Percentiles rank a stretch among this genome's conserved stretches.
phyloP scores from a whole-genome alignment of 768 basidiomycete genomes.

The Neoboletus brunneissimus region DNA sequence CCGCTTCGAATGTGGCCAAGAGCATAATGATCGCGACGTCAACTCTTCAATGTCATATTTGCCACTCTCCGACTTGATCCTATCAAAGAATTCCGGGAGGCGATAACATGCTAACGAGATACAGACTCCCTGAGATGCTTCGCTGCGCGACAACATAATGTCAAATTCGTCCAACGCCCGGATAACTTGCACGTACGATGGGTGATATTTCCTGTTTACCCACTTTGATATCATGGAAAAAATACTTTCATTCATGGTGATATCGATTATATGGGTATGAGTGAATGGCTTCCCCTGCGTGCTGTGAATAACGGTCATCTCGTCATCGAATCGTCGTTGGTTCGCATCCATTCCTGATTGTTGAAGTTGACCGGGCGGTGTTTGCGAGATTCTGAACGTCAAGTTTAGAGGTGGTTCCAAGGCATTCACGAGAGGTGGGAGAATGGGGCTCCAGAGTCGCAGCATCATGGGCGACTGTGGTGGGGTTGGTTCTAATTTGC shows the following conservation, averaged over 20 bases:
- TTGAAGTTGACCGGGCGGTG: neutral
- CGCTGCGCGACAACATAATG: constrained; percentile 20
- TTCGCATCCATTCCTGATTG: neutral
- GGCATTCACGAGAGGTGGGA: constrained; percentile 11
- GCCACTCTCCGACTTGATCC: constrained; percentile 11
- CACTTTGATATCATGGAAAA: constrained; percentile 34
- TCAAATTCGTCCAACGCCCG: neutral
- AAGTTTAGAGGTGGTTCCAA: constrained; percentile 18
- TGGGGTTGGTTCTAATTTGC: neutral
- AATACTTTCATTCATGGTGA: constrained; percentile 30
- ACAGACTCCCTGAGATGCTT: constrained; percentile 38
- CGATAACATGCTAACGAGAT: constrained; percentile 47
- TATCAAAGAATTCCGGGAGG: constrained; percentile 24
- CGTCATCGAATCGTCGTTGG: constrained; percentile 11
- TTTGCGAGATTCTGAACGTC: constrained; percentile 13
- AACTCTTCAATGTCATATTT: constrained; percentile 17
- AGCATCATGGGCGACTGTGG: neutral
- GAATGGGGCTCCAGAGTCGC: constrained; percentile 1
- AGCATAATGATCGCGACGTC: constrained; percentile 30
- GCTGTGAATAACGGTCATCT: constrained; percentile 21
- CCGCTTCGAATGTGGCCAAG: constrained; percentile 42
- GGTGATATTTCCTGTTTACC: constrained; percentile 31
- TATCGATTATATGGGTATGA: constrained; percentile 21
- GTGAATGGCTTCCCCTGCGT: constrained; percentile 20
- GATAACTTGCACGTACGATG: constrained; percentile 30